Evolutionary conservation across 2,329 filamentous ascomycete species (phyloP).

Genomic region (Fusarium incarnatum): DNA sequence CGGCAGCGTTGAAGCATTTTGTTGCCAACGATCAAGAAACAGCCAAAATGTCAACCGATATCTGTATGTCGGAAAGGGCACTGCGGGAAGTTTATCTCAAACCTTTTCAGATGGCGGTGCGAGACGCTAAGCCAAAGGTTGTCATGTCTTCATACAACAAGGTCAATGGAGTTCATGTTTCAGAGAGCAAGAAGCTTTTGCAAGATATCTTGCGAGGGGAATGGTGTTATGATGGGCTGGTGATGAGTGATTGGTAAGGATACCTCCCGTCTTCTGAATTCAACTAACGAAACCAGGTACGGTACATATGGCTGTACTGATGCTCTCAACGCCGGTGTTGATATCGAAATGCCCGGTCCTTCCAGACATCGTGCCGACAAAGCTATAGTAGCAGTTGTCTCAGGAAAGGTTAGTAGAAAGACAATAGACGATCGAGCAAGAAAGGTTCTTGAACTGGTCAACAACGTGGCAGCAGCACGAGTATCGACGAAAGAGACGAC

Average conservation of each 20-base stretch:
- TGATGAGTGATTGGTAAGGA: constrained; percentile 36
- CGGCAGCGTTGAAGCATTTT: constrained; percentile 52
- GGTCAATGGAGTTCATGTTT: constrained; percentile 34
- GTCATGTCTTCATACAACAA: constrained; percentile 71
- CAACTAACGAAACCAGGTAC: constrained; percentile 2
- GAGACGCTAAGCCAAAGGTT: constrained; percentile 65
- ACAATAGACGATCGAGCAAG: constrained; percentile 14
- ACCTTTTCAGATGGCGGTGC: constrained; percentile 71
- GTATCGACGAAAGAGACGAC: constrained; percentile 22
- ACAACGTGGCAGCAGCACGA: not conserved
- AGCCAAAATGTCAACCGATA: constrained; percentile 61
- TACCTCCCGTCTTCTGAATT: too few relatives aligned
- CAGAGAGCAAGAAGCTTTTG: constrained; percentile 17
- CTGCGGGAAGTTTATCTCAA: constrained; percentile 72
- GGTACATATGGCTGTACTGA: constrained; percentile 25
- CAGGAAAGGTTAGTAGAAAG: not conserved
- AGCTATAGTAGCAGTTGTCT: constrained; percentile 12
- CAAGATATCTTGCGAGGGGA: constrained; percentile 15
- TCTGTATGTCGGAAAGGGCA: constrained; percentile 63
- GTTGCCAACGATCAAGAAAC: constrained; percentile 61
- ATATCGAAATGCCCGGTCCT: constrained; percentile 31
- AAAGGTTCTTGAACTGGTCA: constrained; percentile 16
- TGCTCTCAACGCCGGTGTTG: constrained; percentile 20
- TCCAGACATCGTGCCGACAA: constrained; percentile 15
- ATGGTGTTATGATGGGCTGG: constrained; percentile 23